Conservation (phyloP, 768 basidiomycete species). For the Hemileccinum impolitum region DNA sequence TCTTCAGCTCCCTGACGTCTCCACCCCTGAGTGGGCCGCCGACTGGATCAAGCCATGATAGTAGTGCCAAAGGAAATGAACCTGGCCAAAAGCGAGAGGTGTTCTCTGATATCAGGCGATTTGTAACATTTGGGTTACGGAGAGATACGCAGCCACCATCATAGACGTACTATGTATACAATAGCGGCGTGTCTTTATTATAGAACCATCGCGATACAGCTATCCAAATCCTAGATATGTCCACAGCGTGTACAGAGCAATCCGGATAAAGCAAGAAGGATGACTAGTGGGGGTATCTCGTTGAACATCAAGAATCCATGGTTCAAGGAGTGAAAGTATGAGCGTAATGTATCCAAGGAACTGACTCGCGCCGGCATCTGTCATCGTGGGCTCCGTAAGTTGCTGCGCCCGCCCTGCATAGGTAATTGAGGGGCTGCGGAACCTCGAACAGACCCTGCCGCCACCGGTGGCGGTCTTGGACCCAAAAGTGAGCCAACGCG, state of each 20-base stretch:
- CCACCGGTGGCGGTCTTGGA: slow-evolving; percentile 27
- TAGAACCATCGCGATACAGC: neutral
- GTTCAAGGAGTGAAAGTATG: slow-evolving; percentile 9
- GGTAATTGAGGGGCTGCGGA: slow-evolving; percentile 26
- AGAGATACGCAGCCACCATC: slow-evolving; percentile 51
- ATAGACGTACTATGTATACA: slow-evolving; percentile 7
- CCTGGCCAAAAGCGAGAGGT: slow-evolving; percentile 62
- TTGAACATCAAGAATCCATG: slow-evolving; percentile 4
- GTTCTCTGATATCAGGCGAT: slow-evolving; percentile 83
- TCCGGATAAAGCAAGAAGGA: neutral
- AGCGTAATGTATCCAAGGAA: slow-evolving; percentile 21
- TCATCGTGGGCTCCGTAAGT: slow-evolving; percentile 16
- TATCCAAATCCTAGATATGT: neutral
- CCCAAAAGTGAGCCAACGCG: slow-evolving; percentile 28
- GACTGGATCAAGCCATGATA: slow-evolving; percentile 52
- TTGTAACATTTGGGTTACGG: slow-evolving; percentile 86
- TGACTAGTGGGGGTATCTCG: slow-evolving; percentile 15
- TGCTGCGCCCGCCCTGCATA: slow-evolving; percentile 30
- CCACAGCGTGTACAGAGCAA: neutral
- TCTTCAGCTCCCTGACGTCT: slow-evolving; percentile 54
- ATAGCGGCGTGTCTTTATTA: no score
- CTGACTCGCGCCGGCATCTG: neutral
- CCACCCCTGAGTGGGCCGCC: slow-evolving; percentile 64
- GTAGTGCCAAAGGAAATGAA: slow-evolving; percentile 40
- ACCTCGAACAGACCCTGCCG: slow-evolving; percentile 18